Conservation (phyloP, 257 asterid species). For the Buddleja alternifolia region DNA sequence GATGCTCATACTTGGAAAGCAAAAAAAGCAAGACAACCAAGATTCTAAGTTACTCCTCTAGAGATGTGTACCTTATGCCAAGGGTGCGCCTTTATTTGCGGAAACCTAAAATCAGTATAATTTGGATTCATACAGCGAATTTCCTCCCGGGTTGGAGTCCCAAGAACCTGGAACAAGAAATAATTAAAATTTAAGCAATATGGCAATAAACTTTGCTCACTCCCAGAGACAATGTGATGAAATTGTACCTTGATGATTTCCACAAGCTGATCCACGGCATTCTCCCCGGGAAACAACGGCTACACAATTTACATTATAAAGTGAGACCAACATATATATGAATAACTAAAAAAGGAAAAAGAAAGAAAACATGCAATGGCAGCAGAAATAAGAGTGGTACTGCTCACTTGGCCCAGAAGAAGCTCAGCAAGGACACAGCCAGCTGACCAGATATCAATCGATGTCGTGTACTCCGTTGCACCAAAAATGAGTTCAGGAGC, state of each 20-base stretch:
- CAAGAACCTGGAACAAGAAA: conserved; percentile 71
- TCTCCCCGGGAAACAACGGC: conserved; percentile 98
- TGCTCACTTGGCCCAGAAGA: conserved; percentile 67
- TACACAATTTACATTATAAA: conserved; percentile 34
- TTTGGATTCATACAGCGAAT: conserved; percentile 97
- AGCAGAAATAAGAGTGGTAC: conserved; percentile 14
- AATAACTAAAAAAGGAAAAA: background rate
- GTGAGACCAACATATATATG: conserved; percentile 23
- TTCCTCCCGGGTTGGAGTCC: conserved; percentile 96
- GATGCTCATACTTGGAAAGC: background rate
- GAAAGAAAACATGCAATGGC: background rate
- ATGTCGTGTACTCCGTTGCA: conserved; percentile 69
- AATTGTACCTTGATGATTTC: conserved; percentile 83
- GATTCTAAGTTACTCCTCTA: conserved; percentile 6
- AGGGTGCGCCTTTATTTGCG: conserved; percentile 93
- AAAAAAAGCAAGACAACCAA: background rate
- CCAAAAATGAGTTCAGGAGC: conserved; percentile 88
- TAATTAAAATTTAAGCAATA: conserved; percentile 22
- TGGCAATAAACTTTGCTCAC: background rate
- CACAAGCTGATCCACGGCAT: conserved; percentile 97
- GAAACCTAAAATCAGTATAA: conserved; percentile 89
- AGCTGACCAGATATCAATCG: conserved; percentile 84
- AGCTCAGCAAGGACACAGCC: conserved; percentile 84
- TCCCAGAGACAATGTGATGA: conserved; percentile 15
- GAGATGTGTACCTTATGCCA: conserved; percentile 81